Evolutionary conservation across 2,329 filamentous ascomycete genomes (phyloP).

Genomic region (Parastagonospora avenae): DNA sequence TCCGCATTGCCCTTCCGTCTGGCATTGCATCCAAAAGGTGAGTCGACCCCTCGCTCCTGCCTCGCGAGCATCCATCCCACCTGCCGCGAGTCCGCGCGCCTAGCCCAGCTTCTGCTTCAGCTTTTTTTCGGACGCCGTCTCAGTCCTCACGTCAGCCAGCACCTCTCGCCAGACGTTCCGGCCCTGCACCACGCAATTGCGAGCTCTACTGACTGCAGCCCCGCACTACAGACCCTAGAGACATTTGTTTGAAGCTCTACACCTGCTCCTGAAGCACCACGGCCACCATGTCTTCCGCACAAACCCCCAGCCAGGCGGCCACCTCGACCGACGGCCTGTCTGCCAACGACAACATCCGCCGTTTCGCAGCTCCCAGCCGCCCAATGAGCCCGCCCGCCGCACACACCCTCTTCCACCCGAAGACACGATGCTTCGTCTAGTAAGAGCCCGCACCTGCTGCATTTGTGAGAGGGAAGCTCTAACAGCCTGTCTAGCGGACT

Average conservation of each 20-base stretch:
- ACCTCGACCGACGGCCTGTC: conserved; percentile 55
- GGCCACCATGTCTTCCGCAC: conserved; percentile 52
- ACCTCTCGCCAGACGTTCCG: neutral
- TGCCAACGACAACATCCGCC: conserved; percentile 98
- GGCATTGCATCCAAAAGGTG: conserved; percentile 35
- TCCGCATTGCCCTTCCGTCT: conserved; percentile 20
- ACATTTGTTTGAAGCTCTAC: conserved; percentile 6
- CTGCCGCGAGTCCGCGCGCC: conserved; percentile 18
- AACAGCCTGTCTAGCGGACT: conserved; percentile 67
- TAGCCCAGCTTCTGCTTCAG: conserved; percentile 18
- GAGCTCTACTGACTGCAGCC: conserved; percentile 20
- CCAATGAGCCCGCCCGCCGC: conserved; percentile 85
- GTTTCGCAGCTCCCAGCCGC: conserved; percentile 91
- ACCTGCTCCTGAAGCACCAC: conserved; percentile 25
- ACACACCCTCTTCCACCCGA: conserved; percentile 96
- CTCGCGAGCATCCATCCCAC: conserved; percentile 14
- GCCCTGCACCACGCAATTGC: neutral
- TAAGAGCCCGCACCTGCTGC: conserved; percentile 50
- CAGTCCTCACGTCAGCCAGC: conserved; percentile 35
- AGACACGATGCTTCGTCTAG: conserved; percentile 99
- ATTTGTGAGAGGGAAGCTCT: conserved; percentile 15
- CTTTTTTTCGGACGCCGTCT: conserved; percentile 21
- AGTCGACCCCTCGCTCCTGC: conserved; percentile 17
- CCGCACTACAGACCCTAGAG: conserved; percentile 8
- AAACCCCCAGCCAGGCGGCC: conserved; percentile 34